Evolutionary conservation across 2,329 filamentous ascomycete species (phyloP).

Genomic region (Colletotrichum coccodes): DNA sequence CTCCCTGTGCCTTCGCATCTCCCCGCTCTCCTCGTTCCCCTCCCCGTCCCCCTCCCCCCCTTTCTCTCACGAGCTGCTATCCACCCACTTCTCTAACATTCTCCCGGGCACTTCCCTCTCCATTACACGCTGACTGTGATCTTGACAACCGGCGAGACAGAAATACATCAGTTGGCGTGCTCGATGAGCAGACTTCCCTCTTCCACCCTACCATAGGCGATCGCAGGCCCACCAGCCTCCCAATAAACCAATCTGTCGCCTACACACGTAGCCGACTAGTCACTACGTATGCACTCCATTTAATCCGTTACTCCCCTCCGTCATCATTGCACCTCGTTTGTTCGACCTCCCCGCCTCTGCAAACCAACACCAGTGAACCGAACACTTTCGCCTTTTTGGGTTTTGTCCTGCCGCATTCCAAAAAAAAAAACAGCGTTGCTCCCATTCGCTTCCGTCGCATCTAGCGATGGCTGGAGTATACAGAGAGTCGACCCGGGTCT

Average conservation of each 20-base stretch:
- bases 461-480: slow-evolving; percentile 39
- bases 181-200: neutral
- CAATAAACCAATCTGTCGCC: slow-evolving; percentile 7
- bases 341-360: slow-evolving; percentile 14
- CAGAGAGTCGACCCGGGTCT: slow-evolving; percentile 44
- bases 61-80: slow-evolving; percentile 10
- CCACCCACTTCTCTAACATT: slow-evolving; percentile 20
- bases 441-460: slow-evolving; percentile 16
- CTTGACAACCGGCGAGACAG: neutral
- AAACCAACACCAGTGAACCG: slow-evolving; percentile 5
- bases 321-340: slow-evolving; percentile 32
- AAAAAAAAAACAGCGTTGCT: slow-evolving; percentile 22
- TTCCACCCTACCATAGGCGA: slow-evolving; percentile 11
- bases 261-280: slow-evolving; percentile 1
- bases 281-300: slow-evolving; percentile 19
- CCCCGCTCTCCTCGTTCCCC: neutral
- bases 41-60: neutral
- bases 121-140: neutral
- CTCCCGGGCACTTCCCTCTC: slow-evolving; percentile 16
- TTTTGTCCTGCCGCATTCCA: slow-evolving; percentile 21
- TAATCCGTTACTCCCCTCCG: slow-evolving; percentile 26
- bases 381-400: slow-evolving; percentile 6
- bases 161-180: neutral
- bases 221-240: slow-evolving; percentile 23
- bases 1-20: slow-evolving; percentile 5